These are phyloP conservation scores for Clonostachys chloroleuca DNA, from an alignment of 2,329 filamentous ascomycete genomes.

Conservation along the genomic window DNA sequence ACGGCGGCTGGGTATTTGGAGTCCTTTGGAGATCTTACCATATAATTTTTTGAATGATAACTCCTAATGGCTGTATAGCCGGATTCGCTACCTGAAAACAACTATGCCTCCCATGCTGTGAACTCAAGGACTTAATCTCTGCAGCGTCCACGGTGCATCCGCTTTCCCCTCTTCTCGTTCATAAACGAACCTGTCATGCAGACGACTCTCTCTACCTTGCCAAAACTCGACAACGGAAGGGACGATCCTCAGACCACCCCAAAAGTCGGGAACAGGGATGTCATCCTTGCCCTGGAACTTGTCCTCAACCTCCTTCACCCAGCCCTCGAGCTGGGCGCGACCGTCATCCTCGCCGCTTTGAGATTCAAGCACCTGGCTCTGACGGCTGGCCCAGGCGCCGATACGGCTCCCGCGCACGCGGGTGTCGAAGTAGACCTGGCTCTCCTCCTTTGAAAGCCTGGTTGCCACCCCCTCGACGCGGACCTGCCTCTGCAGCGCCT, in stretches of 20 bases:
- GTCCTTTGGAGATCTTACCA: too few relatives aligned
- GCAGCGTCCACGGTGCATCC: slow-evolving; percentile 53
- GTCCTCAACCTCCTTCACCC: slow-evolving; percentile 73
- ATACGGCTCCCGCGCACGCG: slow-evolving; percentile 75
- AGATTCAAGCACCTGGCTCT: slow-evolving; percentile 70
- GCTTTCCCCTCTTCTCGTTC: slow-evolving; percentile 47
- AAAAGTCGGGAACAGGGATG: slow-evolving; percentile 90
- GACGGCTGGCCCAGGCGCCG: slow-evolving; percentile 89
- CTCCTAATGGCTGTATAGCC: too few relatives aligned
- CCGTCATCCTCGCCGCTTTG: slow-evolving; percentile 38
- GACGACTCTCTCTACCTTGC: slow-evolving; percentile 82
- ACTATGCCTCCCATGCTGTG: too few relatives aligned
- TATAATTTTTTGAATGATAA: too few relatives aligned
- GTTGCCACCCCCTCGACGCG: slow-evolving; percentile 76
- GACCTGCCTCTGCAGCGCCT: slow-evolving; percentile 80
- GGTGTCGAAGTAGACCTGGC: slow-evolving; percentile 63
- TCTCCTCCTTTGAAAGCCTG: slow-evolving; percentile 66
- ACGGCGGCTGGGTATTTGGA: too few relatives aligned
- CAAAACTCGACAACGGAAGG: slow-evolving; percentile 93
- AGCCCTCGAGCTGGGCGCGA: slow-evolving; percentile 67
- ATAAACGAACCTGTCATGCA: slow-evolving; percentile 94
- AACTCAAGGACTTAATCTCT: slow-evolving; percentile 66
- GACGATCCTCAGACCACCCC: slow-evolving; percentile 84
- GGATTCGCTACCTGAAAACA: too few relatives aligned
- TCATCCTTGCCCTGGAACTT: slow-evolving; percentile 70